phyloP scores from a whole-genome alignment of 495 filamentous ascomycete genomes.

The Aspergillus sclerotiicarbonarius region DNA sequence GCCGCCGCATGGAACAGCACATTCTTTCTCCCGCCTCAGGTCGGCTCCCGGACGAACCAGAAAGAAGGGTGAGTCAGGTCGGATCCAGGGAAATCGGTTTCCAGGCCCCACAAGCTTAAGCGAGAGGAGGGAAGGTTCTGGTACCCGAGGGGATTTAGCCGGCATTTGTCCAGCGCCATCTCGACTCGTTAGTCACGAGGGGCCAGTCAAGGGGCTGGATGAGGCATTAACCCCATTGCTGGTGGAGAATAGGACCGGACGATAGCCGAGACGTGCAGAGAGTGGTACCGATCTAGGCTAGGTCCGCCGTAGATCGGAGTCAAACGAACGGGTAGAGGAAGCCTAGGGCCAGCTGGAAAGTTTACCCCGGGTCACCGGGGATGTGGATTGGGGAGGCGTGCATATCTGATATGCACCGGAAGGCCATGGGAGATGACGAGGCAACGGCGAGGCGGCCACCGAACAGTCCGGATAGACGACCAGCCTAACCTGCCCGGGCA shows the following conservation, averaged over 20 bases:
- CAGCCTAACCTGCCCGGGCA: background rate
- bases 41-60: slow-evolving; percentile 3
- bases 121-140: background rate
- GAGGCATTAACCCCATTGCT: background rate
- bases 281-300: background rate
- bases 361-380: background rate
- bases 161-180: background rate
- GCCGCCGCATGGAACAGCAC: background rate
- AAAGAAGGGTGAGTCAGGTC: background rate
- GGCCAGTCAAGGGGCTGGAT: background rate
- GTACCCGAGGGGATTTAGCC: slow-evolving; percentile 1
- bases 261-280: background rate
- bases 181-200: background rate
- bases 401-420: background rate
- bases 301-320: background rate
- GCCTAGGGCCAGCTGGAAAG: background rate
- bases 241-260: background rate
- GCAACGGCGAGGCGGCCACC: too few species aligned
- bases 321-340: background rate
- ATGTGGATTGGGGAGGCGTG: background rate
- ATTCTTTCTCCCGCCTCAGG: background rate
- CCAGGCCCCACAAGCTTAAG: slow-evolving; percentile 2
- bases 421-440: background rate
- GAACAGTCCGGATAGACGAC: too few species aligned
- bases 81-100: background rate